Evolutionary conservation across 768 basidiomycete species (phyloP), one percentile per base, ranked within the genome.

Genomic region (Amanita rimosa): DNA sequence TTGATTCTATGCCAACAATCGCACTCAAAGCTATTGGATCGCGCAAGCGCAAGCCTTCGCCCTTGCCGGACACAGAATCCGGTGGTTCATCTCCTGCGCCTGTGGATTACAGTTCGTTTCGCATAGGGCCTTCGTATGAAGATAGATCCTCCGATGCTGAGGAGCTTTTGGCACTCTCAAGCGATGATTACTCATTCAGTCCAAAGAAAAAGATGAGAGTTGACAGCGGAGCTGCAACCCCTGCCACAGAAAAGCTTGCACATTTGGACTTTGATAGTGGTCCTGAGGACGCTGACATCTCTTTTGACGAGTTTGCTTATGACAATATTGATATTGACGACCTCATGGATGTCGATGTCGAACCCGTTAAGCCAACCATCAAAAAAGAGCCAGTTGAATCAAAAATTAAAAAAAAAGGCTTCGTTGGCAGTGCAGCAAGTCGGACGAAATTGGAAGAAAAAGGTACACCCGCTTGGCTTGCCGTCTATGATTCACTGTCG

Each of bases 31-130:
- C 51, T 26, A 52, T 58, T 31, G 58, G 58, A 38, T 68, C 70
- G 9, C 77, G 76, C 48, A 89, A 88, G 60, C 81, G 86, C 26
- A 88, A 88, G 52, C 73, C 80, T 10, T 78, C 75, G 0, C 77
- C 75, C 0, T 54, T 66, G 13, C 67, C 65, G 40, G 67, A 72
- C 43, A 65, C 62, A 7, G 61, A 66, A 9, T 60, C 67, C 14
- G 62, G 67, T 35, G 33, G 40, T 34, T 63, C 66, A 4, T 71
- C 73, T 19, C 71, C 72, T 17, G 58, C 54, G 35, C 54, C 54
- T 6, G 48, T 57, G 11, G 55, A 55, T 10, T 62, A 63, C 21
- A 53, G 44, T 16, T 61, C 68, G 0, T 69, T 69, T 48, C 61
- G 67, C 19, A 63, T 57, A 24, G 55, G 65, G 29, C 52, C 63